A percentile compares a stretch with the other conserved stretches of the same genome.
phyloP scores from a whole-genome alignment of 768 basidiomycete genomes.

The Tricholoma bakamatsutake region DNA sequence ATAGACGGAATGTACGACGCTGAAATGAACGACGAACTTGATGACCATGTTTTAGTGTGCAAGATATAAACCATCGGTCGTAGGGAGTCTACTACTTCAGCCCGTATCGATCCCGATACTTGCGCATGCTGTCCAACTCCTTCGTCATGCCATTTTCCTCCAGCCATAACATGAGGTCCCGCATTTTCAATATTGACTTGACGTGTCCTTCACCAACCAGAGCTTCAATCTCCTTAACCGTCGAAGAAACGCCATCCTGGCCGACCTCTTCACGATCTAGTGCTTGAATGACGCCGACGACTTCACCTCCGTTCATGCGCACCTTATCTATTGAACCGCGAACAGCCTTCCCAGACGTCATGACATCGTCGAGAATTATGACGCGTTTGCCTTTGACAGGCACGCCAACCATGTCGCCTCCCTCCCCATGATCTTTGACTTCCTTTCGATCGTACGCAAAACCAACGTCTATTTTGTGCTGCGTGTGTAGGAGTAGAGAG shows the following conservation, averaged over 20 bases:
- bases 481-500: conserved; percentile 64
- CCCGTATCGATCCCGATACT: conserved; percentile 73
- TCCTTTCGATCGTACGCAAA: conserved; percentile 96
- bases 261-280: conserved; percentile 87
- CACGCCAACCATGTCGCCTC: conserved; percentile 85
- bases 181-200: conserved; percentile 76
- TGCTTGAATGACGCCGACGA: conserved; percentile 84
- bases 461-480: conserved; percentile 58
- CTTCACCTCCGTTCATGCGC: conserved; percentile 59
- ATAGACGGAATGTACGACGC: too few species aligned
- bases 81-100: conserved; percentile 34
- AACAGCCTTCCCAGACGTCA: conserved; percentile 89
- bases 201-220: conserved; percentile 70
- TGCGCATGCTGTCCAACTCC: conserved; percentile 66
- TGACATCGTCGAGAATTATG: conserved; percentile 92
- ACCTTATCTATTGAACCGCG: conserved; percentile 79
- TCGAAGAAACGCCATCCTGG: conserved; percentile 58
- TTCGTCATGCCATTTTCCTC: conserved; percentile 58
- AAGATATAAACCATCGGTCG: too few species aligned
- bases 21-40: too few species aligned
- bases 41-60: too few species aligned
- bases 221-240: conserved; percentile 76
- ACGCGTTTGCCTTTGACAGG: conserved; percentile 76
- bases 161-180: conserved; percentile 81
- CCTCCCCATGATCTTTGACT: conserved; percentile 93